These are phyloP conservation scores for Dendrobium huoshanense DNA, from an alignment of 106 monocot species.

Conservation along the genomic window DNA sequence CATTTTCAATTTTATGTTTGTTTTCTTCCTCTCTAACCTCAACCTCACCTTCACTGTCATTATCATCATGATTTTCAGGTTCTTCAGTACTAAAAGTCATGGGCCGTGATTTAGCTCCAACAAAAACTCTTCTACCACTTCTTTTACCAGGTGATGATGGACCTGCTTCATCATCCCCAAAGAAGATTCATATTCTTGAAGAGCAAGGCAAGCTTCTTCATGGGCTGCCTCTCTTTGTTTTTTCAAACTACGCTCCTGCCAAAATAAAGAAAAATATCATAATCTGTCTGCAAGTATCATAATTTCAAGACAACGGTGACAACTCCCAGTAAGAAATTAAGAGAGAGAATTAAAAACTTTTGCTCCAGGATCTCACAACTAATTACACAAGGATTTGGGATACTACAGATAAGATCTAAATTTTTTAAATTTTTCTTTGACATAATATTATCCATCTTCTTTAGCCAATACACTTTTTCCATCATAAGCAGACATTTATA, in stretches of 20 bases:
- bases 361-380: neutral
- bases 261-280: neutral
- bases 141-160: constrained; percentile 10
- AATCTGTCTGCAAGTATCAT: neutral
- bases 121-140: constrained; percentile 78
- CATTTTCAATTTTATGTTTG: constrained; percentile 14
- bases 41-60: constrained; percentile 73
- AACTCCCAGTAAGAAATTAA: neutral
- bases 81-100: constrained; percentile 20
- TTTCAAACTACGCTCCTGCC: constrained; percentile 71
- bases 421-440: neutral
- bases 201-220: constrained; percentile 73
- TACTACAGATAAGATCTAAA: neutral
- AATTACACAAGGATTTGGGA: neutral
- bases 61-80: constrained; percentile 20
- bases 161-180: constrained; percentile 28
- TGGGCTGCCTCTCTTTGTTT: constrained; percentile 70
- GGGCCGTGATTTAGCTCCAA: constrained; percentile 27
- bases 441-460: neutral
- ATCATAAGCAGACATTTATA: neutral
- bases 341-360: no score
- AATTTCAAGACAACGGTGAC: neutral
- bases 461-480: neutral
- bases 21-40: constrained; percentile 20
- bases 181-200: constrained; percentile 76